Evolutionary conservation across 352 stramenopile genomes (phyloP).

Genomic region (Globisporangium cystogenes): DNA sequence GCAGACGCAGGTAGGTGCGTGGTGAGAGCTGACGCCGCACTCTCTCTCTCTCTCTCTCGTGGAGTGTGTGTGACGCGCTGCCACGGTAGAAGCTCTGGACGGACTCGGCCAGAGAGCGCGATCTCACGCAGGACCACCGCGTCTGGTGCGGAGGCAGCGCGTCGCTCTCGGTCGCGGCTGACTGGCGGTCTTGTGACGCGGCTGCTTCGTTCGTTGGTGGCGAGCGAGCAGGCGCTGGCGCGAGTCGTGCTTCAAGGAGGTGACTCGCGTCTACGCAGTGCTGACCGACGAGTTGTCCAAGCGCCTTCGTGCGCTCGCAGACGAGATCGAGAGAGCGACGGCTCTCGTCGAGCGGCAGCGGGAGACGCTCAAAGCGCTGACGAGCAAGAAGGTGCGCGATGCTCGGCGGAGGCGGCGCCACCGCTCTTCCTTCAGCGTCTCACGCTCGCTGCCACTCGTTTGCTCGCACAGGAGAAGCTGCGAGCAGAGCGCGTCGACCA

Average conservation of each 20-base stretch:
- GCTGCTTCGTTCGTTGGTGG: neutral
- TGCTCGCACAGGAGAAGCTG: constrained; percentile 17
- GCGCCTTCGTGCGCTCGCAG: neutral
- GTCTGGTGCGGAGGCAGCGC: constrained; percentile 14
- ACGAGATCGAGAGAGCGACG: neutral
- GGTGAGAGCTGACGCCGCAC: neutral
- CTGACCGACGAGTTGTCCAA: constrained; percentile 6
- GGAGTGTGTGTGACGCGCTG: neutral
- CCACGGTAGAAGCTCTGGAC: constrained; percentile 20
- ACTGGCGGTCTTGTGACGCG: neutral
- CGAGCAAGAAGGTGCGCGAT: constrained; percentile 19
- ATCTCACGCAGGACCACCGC: constrained; percentile 14
- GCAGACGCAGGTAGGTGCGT: constrained; percentile 4
- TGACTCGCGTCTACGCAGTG: constrained; percentile 6
- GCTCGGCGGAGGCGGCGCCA: neutral
- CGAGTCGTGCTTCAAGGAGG: constrained; percentile 19
- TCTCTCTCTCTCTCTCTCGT: neutral
- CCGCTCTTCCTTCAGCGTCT: neutral
- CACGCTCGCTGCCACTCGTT: neutral
- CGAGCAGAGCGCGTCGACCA: constrained; percentile 15
- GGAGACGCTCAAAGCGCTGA: constrained; percentile 8
- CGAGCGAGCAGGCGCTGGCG: constrained; percentile 16
- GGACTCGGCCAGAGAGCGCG: constrained; percentile 7
- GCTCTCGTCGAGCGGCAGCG: neutral
- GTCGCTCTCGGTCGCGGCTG: neutral